Conservation (phyloP, 2,329 filamentous ascomycete genomes). For the Microascus cirrosus region DNA sequence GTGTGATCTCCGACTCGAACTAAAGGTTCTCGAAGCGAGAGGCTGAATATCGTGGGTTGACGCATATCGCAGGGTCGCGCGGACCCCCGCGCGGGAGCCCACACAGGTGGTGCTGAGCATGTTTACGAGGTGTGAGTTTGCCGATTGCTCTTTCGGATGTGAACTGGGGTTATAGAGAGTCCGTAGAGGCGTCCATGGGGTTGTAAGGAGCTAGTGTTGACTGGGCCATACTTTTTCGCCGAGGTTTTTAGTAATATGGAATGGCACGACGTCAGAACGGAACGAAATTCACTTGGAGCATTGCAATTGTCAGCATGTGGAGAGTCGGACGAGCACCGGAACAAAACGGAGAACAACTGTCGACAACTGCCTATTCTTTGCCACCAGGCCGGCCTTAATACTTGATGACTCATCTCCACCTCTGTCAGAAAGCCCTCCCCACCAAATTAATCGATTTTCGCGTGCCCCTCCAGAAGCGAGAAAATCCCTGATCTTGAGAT, state of each 20-base stretch:
- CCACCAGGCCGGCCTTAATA: background rate
- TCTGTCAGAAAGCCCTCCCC: constrained; percentile 4
- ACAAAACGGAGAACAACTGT: background rate
- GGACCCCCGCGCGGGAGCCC: background rate
- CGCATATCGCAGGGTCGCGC: background rate
- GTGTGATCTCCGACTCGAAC: background rate
- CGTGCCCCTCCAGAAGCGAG: constrained; percentile 4
- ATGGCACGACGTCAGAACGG: constrained; percentile 3
- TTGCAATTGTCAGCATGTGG: constrained; percentile 4
- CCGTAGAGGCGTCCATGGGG: background rate
- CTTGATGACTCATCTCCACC: background rate
- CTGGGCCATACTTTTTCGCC: background rate
- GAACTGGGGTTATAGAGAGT: background rate
- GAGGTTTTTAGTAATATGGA: background rate
- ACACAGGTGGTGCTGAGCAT: constrained; percentile 4
- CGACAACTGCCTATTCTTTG: background rate
- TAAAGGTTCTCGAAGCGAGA: background rate
- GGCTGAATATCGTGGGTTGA: background rate
- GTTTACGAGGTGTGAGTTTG: background rate
- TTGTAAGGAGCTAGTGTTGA: background rate
- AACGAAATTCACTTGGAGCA: background rate
- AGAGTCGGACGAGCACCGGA: background rate
- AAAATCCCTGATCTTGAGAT: background rate
- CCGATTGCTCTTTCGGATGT: background rate
- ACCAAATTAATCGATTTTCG: constrained; percentile 6